A percentile compares a stretch with the other conserved stretches of the same genome.
Conservation (phyloP, 495 filamentous ascomycete genomes). For the Podospora tetraspora region DNA sequence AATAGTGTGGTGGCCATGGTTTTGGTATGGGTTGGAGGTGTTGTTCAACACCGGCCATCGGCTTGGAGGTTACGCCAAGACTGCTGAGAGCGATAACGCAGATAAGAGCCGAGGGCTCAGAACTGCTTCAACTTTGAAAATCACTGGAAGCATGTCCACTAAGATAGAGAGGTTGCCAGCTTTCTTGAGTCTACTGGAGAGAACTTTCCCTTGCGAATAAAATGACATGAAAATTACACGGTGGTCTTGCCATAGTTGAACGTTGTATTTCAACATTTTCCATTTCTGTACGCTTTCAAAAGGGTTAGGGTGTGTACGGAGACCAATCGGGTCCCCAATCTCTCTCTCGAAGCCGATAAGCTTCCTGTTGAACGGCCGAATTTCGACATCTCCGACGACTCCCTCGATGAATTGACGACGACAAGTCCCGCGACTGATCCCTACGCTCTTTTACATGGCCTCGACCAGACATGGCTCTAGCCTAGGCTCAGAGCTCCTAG, state of each 20-base stretch:
- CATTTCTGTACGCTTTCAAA: background rate
- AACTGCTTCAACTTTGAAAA: too few relatives aligned
- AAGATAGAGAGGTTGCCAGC: too few relatives aligned
- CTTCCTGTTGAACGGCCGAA: background rate
- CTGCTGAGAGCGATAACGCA: background rate
- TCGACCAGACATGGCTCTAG: slow-evolving; percentile 24
- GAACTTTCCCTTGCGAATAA: too few relatives aligned
- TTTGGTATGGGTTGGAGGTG: background rate
- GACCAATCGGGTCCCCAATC: background rate
- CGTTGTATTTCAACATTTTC: background rate
- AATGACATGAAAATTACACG: too few relatives aligned
- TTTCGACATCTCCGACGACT: background rate
- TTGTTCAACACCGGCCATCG: background rate
- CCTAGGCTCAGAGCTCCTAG: slow-evolving; percentile 29
- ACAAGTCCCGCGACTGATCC: slow-evolving; percentile 5
- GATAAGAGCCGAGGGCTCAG: background rate
- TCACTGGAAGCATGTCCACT: too few relatives aligned
- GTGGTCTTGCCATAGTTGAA: too few relatives aligned
- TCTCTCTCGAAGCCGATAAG: background rate
- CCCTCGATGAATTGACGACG: background rate
- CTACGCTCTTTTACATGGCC: slow-evolving; percentile 22
- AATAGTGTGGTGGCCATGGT: background rate
- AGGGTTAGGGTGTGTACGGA: background rate
- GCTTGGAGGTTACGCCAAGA: background rate
- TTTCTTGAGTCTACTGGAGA: too few relatives aligned